These are phyloP conservation scores for Mucuna pruriens DNA, from an alignment of 306 rosid species.

Conservation along the genomic window DNA sequence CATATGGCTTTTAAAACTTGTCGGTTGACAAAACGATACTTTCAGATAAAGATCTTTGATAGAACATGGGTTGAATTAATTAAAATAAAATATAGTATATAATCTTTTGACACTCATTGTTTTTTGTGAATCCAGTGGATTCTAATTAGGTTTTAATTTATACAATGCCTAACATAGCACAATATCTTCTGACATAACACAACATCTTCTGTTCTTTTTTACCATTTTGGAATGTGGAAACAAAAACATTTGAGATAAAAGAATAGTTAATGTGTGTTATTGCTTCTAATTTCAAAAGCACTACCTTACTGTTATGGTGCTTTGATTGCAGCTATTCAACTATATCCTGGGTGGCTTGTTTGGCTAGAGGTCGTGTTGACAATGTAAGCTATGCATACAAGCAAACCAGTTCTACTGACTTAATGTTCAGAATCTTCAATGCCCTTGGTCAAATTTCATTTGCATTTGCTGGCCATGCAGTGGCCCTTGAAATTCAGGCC, in stretches of 20 bases:
- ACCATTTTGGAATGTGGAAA: neutral
- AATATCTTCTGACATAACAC: neutral
- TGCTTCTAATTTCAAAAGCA: neutral
- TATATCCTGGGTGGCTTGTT: constrained; percentile 87
- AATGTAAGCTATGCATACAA: constrained; percentile 84
- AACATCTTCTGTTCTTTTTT: neutral
- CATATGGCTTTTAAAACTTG: constrained; percentile 17
- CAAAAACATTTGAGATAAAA: neutral
- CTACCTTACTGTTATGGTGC: neutral
- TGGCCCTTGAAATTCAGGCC: constrained; percentile 91
- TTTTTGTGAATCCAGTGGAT: constrained; percentile 11
- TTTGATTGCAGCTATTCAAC: constrained; percentile 80
- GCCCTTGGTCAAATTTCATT: constrained; percentile 87
- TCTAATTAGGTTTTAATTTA: constrained; percentile 14
- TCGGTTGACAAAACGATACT: neutral
- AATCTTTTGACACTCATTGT: neutral
- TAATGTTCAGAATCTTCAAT: constrained; percentile 75
- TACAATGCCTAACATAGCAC: neutral
- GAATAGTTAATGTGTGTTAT: neutral
- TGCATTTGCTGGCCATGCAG: constrained; percentile 97
- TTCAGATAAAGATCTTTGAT: neutral
- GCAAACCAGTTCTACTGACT: constrained; percentile 59
- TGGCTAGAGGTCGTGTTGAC: constrained; percentile 60
- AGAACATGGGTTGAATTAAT: neutral
- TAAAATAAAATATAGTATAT: neutral